Evolutionary conservation across 768 basidiomycete species (phyloP).

Genomic region (Mycena sanguinolenta): DNA sequence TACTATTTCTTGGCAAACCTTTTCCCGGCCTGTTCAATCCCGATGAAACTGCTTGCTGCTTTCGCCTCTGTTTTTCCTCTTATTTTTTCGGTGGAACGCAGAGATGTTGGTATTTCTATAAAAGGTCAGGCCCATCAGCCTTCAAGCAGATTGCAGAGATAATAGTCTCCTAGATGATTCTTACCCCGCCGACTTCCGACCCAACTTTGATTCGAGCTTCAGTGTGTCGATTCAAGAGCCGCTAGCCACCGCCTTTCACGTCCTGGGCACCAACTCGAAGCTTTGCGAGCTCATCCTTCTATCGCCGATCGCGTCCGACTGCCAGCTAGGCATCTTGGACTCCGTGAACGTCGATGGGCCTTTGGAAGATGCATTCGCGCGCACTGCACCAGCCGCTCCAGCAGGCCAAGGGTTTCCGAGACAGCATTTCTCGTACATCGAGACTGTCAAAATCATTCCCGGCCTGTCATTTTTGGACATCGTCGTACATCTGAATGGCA

Average conservation of each 20-base stretch:
- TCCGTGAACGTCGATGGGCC: conserved; percentile 24
- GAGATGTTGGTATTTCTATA: conserved; percentile 17
- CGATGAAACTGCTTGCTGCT: conserved; percentile 21
- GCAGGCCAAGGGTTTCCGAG: conserved; percentile 27
- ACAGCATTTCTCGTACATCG: conserved; percentile 28
- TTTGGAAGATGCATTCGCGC: conserved; percentile 33
- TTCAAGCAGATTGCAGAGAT: too few species aligned
- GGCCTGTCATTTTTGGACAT: conserved; percentile 31
- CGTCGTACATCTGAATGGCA: conserved; percentile 24
- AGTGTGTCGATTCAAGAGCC: conserved; percentile 31
- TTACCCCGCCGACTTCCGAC: conserved; percentile 35
- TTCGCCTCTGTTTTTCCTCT: conserved; percentile 6
- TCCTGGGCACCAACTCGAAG: conserved; percentile 32
- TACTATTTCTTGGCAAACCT: too few species aligned
- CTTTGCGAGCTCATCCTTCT: conserved; percentile 24
- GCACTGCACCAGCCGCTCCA: conserved; percentile 13
- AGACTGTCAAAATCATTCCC: conserved; percentile 35
- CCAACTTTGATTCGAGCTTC: conserved; percentile 30
- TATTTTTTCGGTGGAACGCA: conserved; percentile 21
- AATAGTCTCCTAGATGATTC: not conserved
- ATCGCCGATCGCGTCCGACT: conserved; percentile 28
- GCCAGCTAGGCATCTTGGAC: conserved; percentile 3
- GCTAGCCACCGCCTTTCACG: conserved; percentile 31
- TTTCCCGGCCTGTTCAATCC: not conserved
- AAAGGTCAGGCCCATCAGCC: not conserved